Percentiles rank a stretch among this genome's conserved stretches.
Conservation (phyloP, 352 stramenopile species). For the Phytophthora fragariae region DNA sequence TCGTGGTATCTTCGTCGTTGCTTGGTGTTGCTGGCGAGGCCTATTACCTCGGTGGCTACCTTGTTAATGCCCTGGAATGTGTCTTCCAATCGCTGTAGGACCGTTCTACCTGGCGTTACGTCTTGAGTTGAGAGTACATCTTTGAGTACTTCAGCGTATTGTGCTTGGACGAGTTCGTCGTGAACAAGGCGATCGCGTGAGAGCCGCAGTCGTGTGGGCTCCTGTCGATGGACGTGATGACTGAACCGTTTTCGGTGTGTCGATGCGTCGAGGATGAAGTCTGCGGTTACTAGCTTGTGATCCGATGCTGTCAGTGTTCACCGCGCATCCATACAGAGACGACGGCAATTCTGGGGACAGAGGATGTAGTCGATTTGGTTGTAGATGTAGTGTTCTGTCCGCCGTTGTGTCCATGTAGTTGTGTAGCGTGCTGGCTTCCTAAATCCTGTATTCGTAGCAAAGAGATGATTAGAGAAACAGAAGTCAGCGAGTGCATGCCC, state of each 20-base stretch:
- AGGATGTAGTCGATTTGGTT: background rate
- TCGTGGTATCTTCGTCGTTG: no score
- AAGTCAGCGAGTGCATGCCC: background rate
- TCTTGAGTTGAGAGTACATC: no score
- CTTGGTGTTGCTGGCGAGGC: no score
- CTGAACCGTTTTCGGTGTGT: background rate
- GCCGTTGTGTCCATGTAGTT: background rate
- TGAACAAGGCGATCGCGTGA: no score
- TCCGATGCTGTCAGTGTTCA: background rate
- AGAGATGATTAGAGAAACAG: background rate
- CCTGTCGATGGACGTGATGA: background rate
- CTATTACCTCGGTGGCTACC: no score
- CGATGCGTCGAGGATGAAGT: background rate
- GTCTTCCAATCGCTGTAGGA: no score
- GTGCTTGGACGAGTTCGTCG: no score
- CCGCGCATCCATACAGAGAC: background rate
- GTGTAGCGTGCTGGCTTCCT: background rate
- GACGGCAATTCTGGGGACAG: background rate
- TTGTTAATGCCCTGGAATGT: no score
- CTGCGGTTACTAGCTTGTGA: background rate
- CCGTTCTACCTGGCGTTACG: no score
- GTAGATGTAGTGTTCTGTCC: background rate
- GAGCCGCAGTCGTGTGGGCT: no score
- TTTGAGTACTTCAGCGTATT: no score
- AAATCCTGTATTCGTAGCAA: background rate